These are phyloP conservation scores for Uronychia setigera DNA, from an alignment of 73 alveolate genomes.

Conservation along the genomic window DNA sequence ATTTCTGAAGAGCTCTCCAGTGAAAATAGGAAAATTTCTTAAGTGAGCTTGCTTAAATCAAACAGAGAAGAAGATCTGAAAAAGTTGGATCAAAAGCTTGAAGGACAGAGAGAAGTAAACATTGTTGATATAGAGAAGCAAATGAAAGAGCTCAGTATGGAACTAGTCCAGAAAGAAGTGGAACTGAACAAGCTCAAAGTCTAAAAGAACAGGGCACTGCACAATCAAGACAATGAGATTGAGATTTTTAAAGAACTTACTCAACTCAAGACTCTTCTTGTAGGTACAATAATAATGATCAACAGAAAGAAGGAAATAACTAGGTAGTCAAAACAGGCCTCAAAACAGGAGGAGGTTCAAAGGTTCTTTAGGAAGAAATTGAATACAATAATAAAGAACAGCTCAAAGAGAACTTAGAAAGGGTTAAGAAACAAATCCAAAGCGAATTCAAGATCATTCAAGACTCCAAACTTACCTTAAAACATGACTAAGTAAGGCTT, in stretches of 20 bases:
- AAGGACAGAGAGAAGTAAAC: neutral
- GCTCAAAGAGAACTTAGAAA: neutral
- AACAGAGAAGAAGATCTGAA: neutral
- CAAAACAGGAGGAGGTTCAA: neutral
- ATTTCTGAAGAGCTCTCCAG: too few species aligned
- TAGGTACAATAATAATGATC: neutral
- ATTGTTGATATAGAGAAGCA: neutral
- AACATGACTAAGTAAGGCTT: neutral
- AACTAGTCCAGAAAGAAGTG: neutral
- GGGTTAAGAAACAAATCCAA: neutral
- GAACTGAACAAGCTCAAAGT: neutral
- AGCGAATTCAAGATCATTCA: neutral
- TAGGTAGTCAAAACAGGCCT: neutral
- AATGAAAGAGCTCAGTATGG: slow-evolving; percentile 5
- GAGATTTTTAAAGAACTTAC: neutral
- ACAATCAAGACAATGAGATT: neutral
- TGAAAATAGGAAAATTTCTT: too few species aligned
- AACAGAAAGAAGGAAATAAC: neutral
- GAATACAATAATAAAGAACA: neutral
- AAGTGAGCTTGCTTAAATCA: too few species aligned
- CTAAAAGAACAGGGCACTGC: neutral
- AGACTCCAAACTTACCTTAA: neutral
- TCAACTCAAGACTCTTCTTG: neutral
- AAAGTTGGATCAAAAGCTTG: slow-evolving; percentile 14
- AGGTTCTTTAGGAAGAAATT: neutral